These are phyloP conservation scores for Trichoderma citrinoviride DNA, from an alignment of 2,329 filamentous ascomycete genomes.

Conservation along the genomic window DNA sequence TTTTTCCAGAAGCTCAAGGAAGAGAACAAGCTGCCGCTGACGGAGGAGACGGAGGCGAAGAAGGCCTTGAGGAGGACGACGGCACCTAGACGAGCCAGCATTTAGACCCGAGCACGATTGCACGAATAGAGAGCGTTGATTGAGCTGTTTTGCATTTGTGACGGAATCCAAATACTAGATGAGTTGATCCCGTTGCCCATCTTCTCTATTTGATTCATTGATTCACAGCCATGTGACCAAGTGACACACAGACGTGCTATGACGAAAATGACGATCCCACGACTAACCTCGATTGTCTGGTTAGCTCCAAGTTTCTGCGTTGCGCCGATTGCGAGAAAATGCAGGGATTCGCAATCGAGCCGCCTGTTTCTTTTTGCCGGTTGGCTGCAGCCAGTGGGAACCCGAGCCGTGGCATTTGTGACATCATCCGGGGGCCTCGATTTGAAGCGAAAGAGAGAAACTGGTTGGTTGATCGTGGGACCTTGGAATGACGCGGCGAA, in stretches of 20 bases:
- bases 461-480: not conserved
- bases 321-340: conserved; percentile 13
- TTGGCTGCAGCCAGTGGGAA: conserved; percentile 13
- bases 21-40: conserved; percentile 69
- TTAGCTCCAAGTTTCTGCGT: not conserved
- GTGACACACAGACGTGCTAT: not conserved
- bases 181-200: not conserved
- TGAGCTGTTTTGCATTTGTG: not conserved
- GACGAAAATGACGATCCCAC: conserved; percentile 14
- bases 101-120: conserved; percentile 52
- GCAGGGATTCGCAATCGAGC: conserved; percentile 13
- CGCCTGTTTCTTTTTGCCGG: not conserved
- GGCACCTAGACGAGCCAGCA: conserved; percentile 75
- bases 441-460: no score
- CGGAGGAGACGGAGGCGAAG: conserved; percentile 73
- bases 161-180: not conserved
- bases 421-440: not conserved
- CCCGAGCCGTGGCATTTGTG: not conserved
- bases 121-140: not conserved
- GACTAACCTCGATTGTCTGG: not conserved
- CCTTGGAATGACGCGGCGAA: not conserved
- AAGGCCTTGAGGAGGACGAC: conserved; percentile 73
- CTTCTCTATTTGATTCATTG: not conserved
- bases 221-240: no score
- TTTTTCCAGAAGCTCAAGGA: conserved; percentile 75